Evolutionary conservation across 768 basidiomycete species (phyloP).

Genomic region (Trametes villosa): DNA sequence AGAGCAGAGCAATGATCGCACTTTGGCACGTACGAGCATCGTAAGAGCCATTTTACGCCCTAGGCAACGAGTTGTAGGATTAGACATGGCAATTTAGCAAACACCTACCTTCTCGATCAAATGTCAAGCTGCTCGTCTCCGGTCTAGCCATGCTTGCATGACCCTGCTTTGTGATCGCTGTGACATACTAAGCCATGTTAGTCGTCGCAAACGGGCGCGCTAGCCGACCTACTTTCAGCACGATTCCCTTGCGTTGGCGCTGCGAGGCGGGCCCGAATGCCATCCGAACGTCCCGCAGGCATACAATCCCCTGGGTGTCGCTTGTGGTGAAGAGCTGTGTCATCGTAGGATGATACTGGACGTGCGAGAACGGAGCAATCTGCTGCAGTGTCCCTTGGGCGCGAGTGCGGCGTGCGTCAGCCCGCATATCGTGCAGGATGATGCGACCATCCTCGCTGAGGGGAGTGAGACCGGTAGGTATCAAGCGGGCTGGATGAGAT

Average conservation of each 20-base stretch:
- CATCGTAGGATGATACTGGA: constrained; percentile 69
- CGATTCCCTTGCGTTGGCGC: constrained; percentile 55
- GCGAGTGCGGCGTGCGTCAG: constrained; percentile 34
- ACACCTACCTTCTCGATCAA: constrained; percentile 68
- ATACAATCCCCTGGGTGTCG: constrained; percentile 60
- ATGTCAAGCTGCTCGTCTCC: constrained; percentile 68
- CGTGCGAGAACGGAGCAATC: constrained; percentile 60
- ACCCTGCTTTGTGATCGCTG: constrained; percentile 47
- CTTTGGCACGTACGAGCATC: constrained; percentile 54
- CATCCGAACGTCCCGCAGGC: constrained; percentile 74
- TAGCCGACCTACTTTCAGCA: constrained; percentile 48
- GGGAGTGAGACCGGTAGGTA: background rate
- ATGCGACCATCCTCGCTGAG: constrained; percentile 74
- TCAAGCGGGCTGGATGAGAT: background rate
- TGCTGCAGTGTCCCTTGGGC: constrained; percentile 60
- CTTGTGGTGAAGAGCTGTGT: constrained; percentile 72
- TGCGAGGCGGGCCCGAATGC: constrained; percentile 60
- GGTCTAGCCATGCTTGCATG: constrained; percentile 52
- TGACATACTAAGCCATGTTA: constrained; percentile 44
- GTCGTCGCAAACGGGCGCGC: background rate
- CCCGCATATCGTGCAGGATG: constrained; percentile 62
- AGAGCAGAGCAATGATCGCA: background rate
- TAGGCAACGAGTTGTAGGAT: constrained; percentile 30
- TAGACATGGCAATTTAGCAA: background rate
- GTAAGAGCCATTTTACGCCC: constrained; percentile 68